Conservation (phyloP, 164 flowering plant species). For the Buxus sempervirens region DNA sequence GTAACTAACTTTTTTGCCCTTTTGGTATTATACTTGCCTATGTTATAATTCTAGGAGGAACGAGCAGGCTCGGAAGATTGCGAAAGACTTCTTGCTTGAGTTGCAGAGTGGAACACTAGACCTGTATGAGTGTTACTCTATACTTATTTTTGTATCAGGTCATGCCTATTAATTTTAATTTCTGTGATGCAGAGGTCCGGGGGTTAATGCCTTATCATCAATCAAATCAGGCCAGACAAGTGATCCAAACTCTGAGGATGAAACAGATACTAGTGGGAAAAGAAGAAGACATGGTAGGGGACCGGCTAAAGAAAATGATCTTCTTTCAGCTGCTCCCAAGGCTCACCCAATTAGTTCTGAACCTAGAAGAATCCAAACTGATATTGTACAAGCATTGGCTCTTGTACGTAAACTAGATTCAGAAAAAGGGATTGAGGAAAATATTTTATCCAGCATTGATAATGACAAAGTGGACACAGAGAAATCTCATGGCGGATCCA, state of each 20-base stretch:
- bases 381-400: slow-evolving; percentile 76
- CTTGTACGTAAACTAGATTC: slow-evolving; percentile 82
- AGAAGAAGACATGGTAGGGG: slow-evolving; percentile 71
- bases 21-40: too few species aligned
- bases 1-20: too few species aligned
- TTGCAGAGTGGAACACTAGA: slow-evolving; percentile 83
- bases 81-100: slow-evolving; percentile 81
- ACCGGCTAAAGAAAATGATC: slow-evolving; percentile 63
- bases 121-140: slow-evolving; percentile 48
- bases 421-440: slow-evolving; percentile 85
- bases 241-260: slow-evolving; percentile 85
- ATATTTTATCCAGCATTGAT: slow-evolving; percentile 57
- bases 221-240: slow-evolving; percentile 65
- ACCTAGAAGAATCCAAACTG: slow-evolving; percentile 66
- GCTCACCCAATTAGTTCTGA: slow-evolving; percentile 85
- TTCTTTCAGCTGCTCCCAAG: slow-evolving; percentile 73
- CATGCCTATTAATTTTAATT: slow-evolving; percentile 2
- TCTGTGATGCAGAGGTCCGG: slow-evolving; percentile 68
- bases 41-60: slow-evolving; percentile 33
- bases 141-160: neutral
- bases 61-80: slow-evolving; percentile 66
- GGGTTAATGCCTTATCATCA: slow-evolving; percentile 45
- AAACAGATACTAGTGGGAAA: slow-evolving; percentile 61
- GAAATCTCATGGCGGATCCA: slow-evolving; percentile 68
- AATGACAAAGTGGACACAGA: slow-evolving; percentile 59